Conservation (phyloP, 352 stramenopile genomes). For the Phytopythium mirpurense region DNA sequence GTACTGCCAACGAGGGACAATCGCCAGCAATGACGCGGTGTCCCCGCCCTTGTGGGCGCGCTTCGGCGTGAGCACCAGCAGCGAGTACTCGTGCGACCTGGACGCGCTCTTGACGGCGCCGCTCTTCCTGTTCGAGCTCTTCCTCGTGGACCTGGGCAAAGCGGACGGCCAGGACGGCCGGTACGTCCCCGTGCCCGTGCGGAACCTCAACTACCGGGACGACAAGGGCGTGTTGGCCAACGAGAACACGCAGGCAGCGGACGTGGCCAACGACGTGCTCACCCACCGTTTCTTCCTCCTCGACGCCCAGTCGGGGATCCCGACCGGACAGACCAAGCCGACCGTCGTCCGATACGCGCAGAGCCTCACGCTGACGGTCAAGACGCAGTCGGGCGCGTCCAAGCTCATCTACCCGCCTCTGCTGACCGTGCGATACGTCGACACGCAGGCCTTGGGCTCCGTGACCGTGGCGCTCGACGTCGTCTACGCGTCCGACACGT, state of each 20-base stretch:
- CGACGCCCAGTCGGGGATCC: slow-evolving; percentile 72
- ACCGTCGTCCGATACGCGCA: slow-evolving; percentile 70
- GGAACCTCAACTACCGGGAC: slow-evolving; percentile 81
- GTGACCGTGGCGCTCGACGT: slow-evolving; percentile 63
- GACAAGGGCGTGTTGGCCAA: slow-evolving; percentile 67
- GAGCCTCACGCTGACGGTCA: slow-evolving; percentile 58
- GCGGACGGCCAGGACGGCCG: slow-evolving; percentile 32
- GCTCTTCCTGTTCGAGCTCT: slow-evolving; percentile 89
- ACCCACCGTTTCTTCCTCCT: slow-evolving; percentile 91
- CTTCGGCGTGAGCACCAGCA: slow-evolving; percentile 67
- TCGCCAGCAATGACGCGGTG: slow-evolving; percentile 15
- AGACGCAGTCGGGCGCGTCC: slow-evolving; percentile 35
- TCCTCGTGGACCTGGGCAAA: slow-evolving; percentile 81
- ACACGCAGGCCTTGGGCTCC: slow-evolving; percentile 28
- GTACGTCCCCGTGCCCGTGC: slow-evolving; percentile 85
- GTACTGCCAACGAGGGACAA: slow-evolving; percentile 49
- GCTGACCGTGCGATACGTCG: slow-evolving; percentile 76
- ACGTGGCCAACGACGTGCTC: slow-evolving; percentile 81
- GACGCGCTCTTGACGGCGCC: slow-evolving; percentile 26
- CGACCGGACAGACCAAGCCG: slow-evolving; percentile 32
- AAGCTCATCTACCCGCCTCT: slow-evolving; percentile 61
- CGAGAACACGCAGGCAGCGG: slow-evolving; percentile 44
- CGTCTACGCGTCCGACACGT: slow-evolving; percentile 84
- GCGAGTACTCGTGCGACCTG: slow-evolving; percentile 71
- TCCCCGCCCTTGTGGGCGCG: slow-evolving; percentile 74